phyloP scores from a whole-genome alignment of 441 rosid species.

The Adansonia grandidieri region DNA sequence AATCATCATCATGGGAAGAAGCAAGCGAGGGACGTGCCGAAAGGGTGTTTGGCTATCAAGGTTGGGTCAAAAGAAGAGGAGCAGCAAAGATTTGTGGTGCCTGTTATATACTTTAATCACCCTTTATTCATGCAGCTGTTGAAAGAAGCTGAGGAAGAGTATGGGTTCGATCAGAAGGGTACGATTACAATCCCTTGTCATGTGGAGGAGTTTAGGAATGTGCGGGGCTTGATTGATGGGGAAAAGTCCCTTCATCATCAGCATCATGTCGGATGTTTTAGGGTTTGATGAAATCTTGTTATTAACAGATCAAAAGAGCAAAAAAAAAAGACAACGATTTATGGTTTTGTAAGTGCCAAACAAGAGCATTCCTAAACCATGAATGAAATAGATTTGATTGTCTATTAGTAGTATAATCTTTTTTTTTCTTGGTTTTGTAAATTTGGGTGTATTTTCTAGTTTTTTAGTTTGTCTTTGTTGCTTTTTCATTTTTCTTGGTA shows the following conservation, averaged over 20 bases:
- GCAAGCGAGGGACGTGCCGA: conserved; percentile 66
- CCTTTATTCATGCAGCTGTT: conserved; percentile 80
- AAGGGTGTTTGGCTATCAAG: conserved; percentile 86
- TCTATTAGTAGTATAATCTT: background rate
- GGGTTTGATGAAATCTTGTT: conserved; percentile 47
- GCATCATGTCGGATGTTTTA: conserved; percentile 63
- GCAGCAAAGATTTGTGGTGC: conserved; percentile 75
- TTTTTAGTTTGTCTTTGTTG: background rate
- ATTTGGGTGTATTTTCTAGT: conserved; percentile 1
- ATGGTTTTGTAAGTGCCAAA: conserved; percentile 38
- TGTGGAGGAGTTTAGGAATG: conserved; percentile 77
- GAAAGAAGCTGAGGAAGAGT: conserved; percentile 91
- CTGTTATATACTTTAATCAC: conserved; percentile 85
- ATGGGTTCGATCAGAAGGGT: conserved; percentile 89
- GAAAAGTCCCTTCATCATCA: conserved; percentile 54
- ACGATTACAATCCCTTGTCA: conserved; percentile 86
- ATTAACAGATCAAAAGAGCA: background rate
- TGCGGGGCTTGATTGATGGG: conserved; percentile 69
- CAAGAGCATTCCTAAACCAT: conserved; percentile 45
- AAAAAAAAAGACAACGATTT: background rate
- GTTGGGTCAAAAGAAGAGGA: conserved; percentile 75
- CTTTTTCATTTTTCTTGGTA: conserved; percentile 19
- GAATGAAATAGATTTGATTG: conserved; percentile 1
- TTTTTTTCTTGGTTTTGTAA: conserved; percentile 21
- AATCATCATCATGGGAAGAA: conserved; percentile 40